Evolutionary conservation across 1,284 basidiomycete genomes (phyloP), one percentile per base, ranked within the genome.

Genomic region (Cerrena zonata): DNA sequence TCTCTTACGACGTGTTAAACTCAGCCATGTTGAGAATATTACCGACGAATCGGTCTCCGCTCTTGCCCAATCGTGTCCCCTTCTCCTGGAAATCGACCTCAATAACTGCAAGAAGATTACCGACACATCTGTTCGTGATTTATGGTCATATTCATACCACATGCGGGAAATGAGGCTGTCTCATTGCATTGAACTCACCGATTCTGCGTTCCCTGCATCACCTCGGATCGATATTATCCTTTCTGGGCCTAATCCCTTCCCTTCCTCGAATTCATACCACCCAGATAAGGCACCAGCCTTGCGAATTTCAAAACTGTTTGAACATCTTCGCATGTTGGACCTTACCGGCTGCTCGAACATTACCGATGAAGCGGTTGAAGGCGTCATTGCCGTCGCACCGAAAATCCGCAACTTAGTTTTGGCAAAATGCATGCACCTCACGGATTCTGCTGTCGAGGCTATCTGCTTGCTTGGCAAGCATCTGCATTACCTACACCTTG

Each of bases 401-500:
- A 89, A 89, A 65, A 88, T 99, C 58, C 84, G 96, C 57, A 94
- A 90, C 61, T 76, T 99, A 38, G 91, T 94, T 24, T 72, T 99
- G 41, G 91, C 94, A 48, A 99, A 98, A 69, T 99, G 96, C 65
- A 69, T 74, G 2, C 71, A 82, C 40, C 74, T 99, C 61, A 96
- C 95, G 7, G 94, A 99, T 68, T 80, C 78, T 48, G 80, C 89
- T 2, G 80, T 98, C 24, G 86, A 91, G 62, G 88, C 81, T 55
- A 92, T 99, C 38, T 89, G 90, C 63, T 78, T 77, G 61, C 76
- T 99, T 15, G 95, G 95, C 23, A 90, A 91, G 65, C 85, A 94
- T 63, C 67, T 99, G 30, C 96, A 99, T 69, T 94, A 96, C 65
- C 77, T 99, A 37, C 96, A 99, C 67, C 77, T 99, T 12, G 96